These are phyloP conservation scores for Kwoniella shandongensis DNA, from an alignment of 768 basidiomycete genomes.

Conservation along the genomic window DNA sequence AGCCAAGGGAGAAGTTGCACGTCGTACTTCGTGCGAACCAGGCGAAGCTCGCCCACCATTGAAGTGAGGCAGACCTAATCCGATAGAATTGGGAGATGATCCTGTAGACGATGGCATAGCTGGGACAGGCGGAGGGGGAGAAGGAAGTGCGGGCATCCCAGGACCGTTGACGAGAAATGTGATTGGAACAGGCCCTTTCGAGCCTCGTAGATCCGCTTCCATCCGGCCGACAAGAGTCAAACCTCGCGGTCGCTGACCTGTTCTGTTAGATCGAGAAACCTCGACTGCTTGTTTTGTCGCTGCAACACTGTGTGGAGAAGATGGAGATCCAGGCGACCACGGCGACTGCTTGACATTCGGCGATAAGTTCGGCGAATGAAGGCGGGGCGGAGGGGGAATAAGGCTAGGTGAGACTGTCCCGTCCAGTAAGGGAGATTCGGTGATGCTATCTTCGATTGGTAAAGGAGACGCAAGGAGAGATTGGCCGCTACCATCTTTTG, in stretches of 20 bases:
- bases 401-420: conserved; percentile 11
- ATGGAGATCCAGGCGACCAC: conserved; percentile 34
- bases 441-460: conserved; percentile 20
- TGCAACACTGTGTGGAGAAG: conserved; percentile 39
- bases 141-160: conserved; percentile 9
- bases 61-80: conserved; percentile 27
- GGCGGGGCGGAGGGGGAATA: conserved; percentile 4
- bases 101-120: neutral
- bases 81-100: conserved; percentile 9
- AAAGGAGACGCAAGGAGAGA: conserved; percentile 30
- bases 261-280: conserved; percentile 27
- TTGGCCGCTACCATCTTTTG: conserved; percentile 4
- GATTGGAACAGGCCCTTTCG: conserved; percentile 50
- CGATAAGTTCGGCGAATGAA: conserved; percentile 7
- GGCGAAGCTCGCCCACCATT: conserved; percentile 13
- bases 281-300: conserved; percentile 43
- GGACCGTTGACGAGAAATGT: conserved; percentile 43
- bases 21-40: neutral
- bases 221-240: conserved; percentile 48
- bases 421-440: neutral
- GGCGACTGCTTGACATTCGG: conserved; percentile 9
- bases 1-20: conserved; percentile 14
- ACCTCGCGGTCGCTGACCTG: conserved; percentile 28
- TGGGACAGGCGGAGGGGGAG: conserved; percentile 1
- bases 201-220: conserved; percentile 41